Conservation (phyloP, 164 flowering plant genomes). For the Cinnamomum chago region DNA sequence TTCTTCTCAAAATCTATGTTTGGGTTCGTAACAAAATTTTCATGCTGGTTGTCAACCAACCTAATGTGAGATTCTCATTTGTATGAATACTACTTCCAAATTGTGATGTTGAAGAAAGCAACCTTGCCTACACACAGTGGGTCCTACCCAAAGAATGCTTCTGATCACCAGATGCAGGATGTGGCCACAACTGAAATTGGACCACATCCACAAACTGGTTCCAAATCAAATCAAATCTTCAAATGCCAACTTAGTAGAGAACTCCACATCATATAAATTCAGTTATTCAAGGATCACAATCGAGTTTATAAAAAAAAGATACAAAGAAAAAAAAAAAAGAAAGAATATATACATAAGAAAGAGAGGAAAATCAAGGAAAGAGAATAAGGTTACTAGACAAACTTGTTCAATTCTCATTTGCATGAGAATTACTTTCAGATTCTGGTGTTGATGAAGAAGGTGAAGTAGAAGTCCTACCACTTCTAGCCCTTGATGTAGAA, state of each 20-base stretch:
- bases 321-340: not conserved
- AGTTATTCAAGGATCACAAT: not conserved
- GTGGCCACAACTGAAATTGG: not conserved
- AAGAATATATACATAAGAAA: not conserved
- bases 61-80: not conserved
- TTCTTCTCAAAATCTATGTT: no score
- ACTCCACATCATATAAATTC: not conserved
- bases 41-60: not conserved
- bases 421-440: conserved; percentile 18
- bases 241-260: not conserved
- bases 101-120: not conserved
- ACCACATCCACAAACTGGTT: not conserved
- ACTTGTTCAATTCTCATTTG: conserved; percentile 32
- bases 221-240: not conserved
- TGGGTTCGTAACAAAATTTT: not conserved
- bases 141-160: not conserved
- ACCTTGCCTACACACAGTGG: not conserved
- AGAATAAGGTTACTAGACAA: not conserved
- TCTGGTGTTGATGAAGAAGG: conserved; percentile 10
- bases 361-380: not conserved
- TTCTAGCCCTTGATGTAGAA: conserved; percentile 39
- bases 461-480: conserved; percentile 33
- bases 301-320: not conserved
- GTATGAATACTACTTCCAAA: not conserved
- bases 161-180: not conserved